A percentile compares a stretch with the other conserved stretches of the same genome.
Conservation (phyloP, 1,139 yeast species). For the Debaryomyces fabryi region DNA sequence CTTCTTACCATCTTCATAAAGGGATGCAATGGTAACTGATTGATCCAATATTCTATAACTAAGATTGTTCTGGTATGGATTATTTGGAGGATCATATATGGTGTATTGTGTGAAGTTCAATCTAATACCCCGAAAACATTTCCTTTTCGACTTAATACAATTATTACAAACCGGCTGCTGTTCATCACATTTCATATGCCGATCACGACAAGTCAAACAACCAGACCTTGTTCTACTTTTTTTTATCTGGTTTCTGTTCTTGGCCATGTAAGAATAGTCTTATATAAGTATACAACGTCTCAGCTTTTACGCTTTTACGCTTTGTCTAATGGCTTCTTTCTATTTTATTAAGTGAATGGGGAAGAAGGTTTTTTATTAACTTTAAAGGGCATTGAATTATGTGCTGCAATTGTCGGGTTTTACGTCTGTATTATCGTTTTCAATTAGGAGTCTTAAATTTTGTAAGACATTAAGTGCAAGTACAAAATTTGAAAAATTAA, state of each 20-base stretch:
- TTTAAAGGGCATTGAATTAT: constrained; percentile 2
- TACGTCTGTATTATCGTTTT: not conserved
- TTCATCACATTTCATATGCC: constrained; percentile 54
- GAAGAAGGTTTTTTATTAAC: not conserved
- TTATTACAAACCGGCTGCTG: constrained; percentile 49
- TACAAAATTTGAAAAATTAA: not conserved
- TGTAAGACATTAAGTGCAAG: not conserved
- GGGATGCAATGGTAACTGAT: constrained; percentile 44
- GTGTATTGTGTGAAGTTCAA: constrained; percentile 49
- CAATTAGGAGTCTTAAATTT: not conserved
- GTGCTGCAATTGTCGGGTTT: not conserved
- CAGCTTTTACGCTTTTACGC: not conserved
- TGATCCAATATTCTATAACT: constrained; percentile 38
- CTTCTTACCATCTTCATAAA: constrained; percentile 36
- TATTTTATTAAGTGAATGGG: not conserved
- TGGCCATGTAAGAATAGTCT: constrained; percentile 16
- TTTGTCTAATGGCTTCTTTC: not conserved
- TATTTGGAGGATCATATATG: constrained; percentile 38
- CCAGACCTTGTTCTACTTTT: constrained; percentile 48
- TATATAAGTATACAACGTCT: not conserved
- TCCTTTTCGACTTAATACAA: constrained; percentile 45
- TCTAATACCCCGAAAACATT: constrained; percentile 48
- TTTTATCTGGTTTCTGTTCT: constrained; percentile 23
- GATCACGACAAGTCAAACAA: constrained; percentile 50
- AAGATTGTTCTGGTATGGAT: constrained; percentile 4